These are phyloP conservation scores for Lenzites betulinus DNA, from an alignment of 768 basidiomycete genomes.

Conservation along the genomic window DNA sequence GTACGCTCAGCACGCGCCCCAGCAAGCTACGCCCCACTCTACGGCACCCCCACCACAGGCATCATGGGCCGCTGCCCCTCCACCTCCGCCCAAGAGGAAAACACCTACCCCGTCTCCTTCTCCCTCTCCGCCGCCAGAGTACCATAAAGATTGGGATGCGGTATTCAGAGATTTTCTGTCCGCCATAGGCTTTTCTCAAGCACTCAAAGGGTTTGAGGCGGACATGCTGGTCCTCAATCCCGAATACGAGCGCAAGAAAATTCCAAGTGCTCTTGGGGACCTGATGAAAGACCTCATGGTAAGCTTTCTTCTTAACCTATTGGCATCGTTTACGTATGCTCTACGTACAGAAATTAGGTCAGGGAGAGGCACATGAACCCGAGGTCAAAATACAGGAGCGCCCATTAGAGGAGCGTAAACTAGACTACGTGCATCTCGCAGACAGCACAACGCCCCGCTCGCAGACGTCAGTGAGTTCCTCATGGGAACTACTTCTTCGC, in stretches of 20 bases:
- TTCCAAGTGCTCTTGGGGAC: slow-evolving; percentile 56
- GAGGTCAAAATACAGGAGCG: slow-evolving; percentile 28
- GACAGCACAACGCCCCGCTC: slow-evolving; percentile 50
- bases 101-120: slow-evolving; percentile 32
- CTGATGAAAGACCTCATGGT: slow-evolving; percentile 56
- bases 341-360: slow-evolving; percentile 30
- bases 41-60: neutral
- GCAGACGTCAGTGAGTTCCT: slow-evolving; percentile 56
- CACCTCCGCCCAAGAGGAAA: neutral
- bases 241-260: slow-evolving; percentile 60
- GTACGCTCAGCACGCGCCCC: neutral
- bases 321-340: neutral
- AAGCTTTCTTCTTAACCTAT: slow-evolving; percentile 22
- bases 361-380: slow-evolving; percentile 31
- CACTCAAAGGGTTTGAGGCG: slow-evolving; percentile 62
- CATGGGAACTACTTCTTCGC: neutral
- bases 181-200: slow-evolving; percentile 57
- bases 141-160: slow-evolving; percentile 63
- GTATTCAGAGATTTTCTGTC: slow-evolving; percentile 55
- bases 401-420: slow-evolving; percentile 66
- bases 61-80: neutral
- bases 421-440: slow-evolving; percentile 58
- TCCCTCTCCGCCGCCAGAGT: slow-evolving; percentile 43
- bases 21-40: neutral
- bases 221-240: slow-evolving; percentile 73